Evolutionary conservation across 2,329 filamentous ascomycete species (phyloP).

Genomic region (Colletotrichum eremochloae): DNA sequence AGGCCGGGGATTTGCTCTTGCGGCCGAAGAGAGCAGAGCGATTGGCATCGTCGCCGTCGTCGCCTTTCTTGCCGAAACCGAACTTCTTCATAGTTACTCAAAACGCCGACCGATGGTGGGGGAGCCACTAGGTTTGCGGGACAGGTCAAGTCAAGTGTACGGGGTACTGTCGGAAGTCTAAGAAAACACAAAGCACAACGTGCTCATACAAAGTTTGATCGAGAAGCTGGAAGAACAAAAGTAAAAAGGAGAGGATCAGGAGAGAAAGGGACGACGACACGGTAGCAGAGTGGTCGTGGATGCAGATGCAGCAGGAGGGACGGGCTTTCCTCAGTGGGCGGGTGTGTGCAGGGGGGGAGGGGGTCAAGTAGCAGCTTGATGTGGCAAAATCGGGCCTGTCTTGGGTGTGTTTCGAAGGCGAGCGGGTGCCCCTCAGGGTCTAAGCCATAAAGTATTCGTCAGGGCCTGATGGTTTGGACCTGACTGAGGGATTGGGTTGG

Average conservation of each 20-base stretch:
- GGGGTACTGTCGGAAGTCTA: slow-evolving; percentile 5
- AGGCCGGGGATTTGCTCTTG: slow-evolving; percentile 64
- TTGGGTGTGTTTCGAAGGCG: slow-evolving; percentile 45
- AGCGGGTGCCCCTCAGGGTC: slow-evolving; percentile 41
- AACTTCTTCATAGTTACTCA: slow-evolving; percentile 70
- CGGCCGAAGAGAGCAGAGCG: slow-evolving; percentile 66
- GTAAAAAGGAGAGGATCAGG: slow-evolving; percentile 21
- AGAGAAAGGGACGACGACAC: slow-evolving; percentile 15
- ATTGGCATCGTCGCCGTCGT: slow-evolving; percentile 64
- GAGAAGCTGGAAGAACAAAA: slow-evolving; percentile 14
- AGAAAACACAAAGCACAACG: slow-evolving; percentile 33
- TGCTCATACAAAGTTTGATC: slow-evolving; percentile 29
- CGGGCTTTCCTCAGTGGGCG: slow-evolving; percentile 17
- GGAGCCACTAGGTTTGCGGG: slow-evolving; percentile 1
- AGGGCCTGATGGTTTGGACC: slow-evolving; percentile 35
- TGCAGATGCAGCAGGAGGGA: slow-evolving; percentile 25
- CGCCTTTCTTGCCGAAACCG: slow-evolving; percentile 70
- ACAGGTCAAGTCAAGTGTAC: neutral
- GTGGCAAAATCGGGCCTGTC: slow-evolving; percentile 44
- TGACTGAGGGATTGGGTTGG: slow-evolving; percentile 28
- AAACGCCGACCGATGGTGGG: slow-evolving; percentile 12
- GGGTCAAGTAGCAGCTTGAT: slow-evolving; percentile 31
- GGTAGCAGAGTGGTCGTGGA: slow-evolving; percentile 13
- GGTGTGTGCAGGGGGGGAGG: slow-evolving; percentile 11
- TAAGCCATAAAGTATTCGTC: slow-evolving; percentile 43